These are phyloP conservation scores for Diaporthe vaccinii DNA, from an alignment of 2,329 filamentous ascomycete species.

Conservation along the genomic window DNA sequence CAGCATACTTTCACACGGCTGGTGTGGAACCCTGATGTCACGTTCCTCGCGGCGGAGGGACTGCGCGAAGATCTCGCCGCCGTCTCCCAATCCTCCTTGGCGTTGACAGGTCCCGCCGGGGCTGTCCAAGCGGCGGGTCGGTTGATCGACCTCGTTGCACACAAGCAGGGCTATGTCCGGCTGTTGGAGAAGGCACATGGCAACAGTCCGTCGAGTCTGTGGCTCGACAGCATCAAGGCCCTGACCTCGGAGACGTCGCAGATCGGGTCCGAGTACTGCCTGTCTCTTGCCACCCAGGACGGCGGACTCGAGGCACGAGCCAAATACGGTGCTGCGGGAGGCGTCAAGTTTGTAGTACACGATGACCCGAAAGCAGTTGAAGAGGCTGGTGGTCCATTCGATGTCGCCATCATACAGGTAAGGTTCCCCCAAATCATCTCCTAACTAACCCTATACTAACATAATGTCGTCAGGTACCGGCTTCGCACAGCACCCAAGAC, in stretches of 20 bases:
- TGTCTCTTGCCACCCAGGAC: not conserved
- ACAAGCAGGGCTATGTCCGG: not conserved
- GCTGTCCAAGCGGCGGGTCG: not conserved
- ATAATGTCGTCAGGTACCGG: not conserved
- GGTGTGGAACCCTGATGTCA: not conserved
- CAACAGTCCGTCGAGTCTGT: not conserved
- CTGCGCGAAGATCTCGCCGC: not conserved
- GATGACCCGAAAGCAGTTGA: not conserved
- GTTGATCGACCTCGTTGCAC: not conserved
- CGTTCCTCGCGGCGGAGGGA: not conserved
- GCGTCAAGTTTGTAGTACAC: not conserved
- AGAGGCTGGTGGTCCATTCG: not conserved
- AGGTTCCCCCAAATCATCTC: not conserved
- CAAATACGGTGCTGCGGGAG: not conserved
- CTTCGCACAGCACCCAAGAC: not conserved
- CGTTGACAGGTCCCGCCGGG: no score
- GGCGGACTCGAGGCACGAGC: not conserved
- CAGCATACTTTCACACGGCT: not conserved
- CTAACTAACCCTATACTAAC: not conserved
- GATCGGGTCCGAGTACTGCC: not conserved
- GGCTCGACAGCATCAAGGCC: not conserved
- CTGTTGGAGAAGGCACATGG: not conserved
- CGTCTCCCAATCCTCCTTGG: not conserved
- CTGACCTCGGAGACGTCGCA: not conserved
- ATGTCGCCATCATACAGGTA: not conserved